These are phyloP conservation scores for Dictyostelium capitatum DNA, from an alignment of 78 protist species.

Conservation along the genomic window DNA sequence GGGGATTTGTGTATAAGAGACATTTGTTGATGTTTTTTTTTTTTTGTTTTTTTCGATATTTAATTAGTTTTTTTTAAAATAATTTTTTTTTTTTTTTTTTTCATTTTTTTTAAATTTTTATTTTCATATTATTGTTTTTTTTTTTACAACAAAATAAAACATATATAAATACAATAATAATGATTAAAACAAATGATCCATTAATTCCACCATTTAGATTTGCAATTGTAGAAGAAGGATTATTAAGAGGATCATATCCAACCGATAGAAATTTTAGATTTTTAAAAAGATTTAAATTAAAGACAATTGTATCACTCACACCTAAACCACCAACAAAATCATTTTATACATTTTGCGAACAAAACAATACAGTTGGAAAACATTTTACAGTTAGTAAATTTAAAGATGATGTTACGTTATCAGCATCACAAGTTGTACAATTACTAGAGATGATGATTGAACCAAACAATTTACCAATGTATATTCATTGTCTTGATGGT, in stretches of 20 bases:
- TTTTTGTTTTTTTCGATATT: no score
- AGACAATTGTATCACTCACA: slow-evolving; percentile 79
- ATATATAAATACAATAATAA: not conserved
- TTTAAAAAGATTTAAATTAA: slow-evolving; percentile 77
- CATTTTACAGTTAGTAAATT: slow-evolving; percentile 81
- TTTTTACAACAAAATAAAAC: not conserved
- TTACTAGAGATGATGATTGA: slow-evolving; percentile 79
- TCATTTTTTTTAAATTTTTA: not conserved
- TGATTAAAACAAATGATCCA: slow-evolving; percentile 31
- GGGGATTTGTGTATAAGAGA: no score
- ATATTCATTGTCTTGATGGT: slow-evolving; percentile 83
- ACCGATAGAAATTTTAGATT: slow-evolving; percentile 82
- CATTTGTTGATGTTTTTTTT: no score
- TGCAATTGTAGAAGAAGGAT: slow-evolving; percentile 76
- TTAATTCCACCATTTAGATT: slow-evolving; percentile 82
- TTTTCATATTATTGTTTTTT: not conserved
- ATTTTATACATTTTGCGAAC: slow-evolving; percentile 70
- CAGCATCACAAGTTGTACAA: slow-evolving; percentile 70
- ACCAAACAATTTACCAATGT: slow-evolving; percentile 69
- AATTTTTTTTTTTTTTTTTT: not conserved
- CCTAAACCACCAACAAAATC: slow-evolving; percentile 74
- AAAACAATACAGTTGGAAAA: slow-evolving; percentile 23
- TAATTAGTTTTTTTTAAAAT: no score
- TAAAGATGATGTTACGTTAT: slow-evolving; percentile 78
- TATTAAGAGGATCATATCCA: slow-evolving; percentile 82